These are phyloP conservation scores for Phylloporus sp. DNA, from an alignment of 768 basidiomycete genomes.

Conservation along the genomic window DNA sequence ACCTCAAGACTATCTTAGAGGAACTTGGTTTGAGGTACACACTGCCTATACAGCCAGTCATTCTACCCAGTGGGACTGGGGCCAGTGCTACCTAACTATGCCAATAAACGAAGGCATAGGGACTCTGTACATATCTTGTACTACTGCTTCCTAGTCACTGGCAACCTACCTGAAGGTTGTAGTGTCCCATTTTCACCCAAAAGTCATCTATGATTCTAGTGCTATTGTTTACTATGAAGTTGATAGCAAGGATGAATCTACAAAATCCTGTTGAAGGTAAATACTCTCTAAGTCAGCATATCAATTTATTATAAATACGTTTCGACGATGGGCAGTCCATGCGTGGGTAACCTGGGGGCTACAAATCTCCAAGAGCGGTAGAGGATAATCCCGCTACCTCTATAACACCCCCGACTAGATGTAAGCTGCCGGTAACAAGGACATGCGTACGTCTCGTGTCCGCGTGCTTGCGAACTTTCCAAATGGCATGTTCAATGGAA, in stretches of 20 bases:
- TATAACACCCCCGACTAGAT: slow-evolving; percentile 90
- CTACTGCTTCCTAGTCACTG: not conserved
- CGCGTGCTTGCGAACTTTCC: slow-evolving; percentile 48
- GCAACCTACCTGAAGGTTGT: not conserved
- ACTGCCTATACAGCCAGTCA: slow-evolving; percentile 69
- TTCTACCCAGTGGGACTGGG: slow-evolving; percentile 38
- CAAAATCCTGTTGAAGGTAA: slow-evolving; percentile 36
- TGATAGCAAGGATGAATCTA: not conserved
- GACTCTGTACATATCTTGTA: not conserved
- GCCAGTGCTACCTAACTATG: not conserved
- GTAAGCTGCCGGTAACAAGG: slow-evolving; percentile 90
- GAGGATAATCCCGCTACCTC: slow-evolving; percentile 85
- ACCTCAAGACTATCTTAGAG: slow-evolving; percentile 66
- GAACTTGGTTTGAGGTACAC: slow-evolving; percentile 70
- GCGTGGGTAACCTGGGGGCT: not conserved
- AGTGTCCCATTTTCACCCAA: not conserved
- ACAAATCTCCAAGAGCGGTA: slow-evolving; percentile 49
- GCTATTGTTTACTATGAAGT: not conserved
- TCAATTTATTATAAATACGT: slow-evolving; percentile 1
- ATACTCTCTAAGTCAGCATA: slow-evolving; percentile 13
- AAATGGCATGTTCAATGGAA: slow-evolving; percentile 88
- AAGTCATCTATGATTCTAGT: not conserved
- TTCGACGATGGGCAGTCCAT: slow-evolving; percentile 2
- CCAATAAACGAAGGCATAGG: not conserved
- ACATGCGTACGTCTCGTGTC: slow-evolving; percentile 44